These are phyloP conservation scores for Kodamaea restingae DNA, from an alignment of 805 yeast genomes.

Conservation along the genomic window DNA sequence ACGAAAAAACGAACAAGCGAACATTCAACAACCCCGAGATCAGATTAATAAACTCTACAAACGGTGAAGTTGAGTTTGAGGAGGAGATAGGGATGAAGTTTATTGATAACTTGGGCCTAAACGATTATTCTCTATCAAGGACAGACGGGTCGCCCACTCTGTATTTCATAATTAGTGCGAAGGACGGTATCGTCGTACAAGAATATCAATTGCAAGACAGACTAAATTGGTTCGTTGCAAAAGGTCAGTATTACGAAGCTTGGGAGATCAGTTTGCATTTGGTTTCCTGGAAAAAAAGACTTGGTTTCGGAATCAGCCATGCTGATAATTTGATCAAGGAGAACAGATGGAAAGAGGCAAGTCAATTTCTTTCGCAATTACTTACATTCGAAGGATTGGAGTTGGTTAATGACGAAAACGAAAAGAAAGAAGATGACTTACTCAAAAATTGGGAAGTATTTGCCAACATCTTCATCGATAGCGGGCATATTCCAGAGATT, in stretches of 20 bases:
- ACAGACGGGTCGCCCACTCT: constrained; percentile 25
- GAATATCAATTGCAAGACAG: constrained; percentile 69
- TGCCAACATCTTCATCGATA: constrained; percentile 49
- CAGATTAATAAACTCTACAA: constrained; percentile 56
- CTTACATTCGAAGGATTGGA: constrained; percentile 26
- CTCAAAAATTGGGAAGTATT: constrained; percentile 60
- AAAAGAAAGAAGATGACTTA: constrained; percentile 20
- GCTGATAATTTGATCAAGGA: constrained; percentile 40
- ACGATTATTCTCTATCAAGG: constrained; percentile 65
- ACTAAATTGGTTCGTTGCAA: constrained; percentile 65
- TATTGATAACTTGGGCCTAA: constrained; percentile 58
- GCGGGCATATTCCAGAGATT: constrained; percentile 43
- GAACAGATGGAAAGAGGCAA: constrained; percentile 55
- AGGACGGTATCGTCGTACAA: constrained; percentile 74
- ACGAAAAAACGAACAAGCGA: constrained; percentile 15
- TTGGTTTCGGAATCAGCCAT: constrained; percentile 58
- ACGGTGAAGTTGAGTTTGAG: constrained; percentile 70
- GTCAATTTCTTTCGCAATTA: constrained; percentile 38
- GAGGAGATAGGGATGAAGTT: constrained; percentile 71
- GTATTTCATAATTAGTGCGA: constrained; percentile 72
- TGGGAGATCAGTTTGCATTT: constrained; percentile 72
- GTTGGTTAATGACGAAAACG: constrained; percentile 15
- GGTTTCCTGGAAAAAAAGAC: constrained; percentile 45
- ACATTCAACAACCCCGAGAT: constrained; percentile 64
- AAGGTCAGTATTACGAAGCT: constrained; percentile 56